Conservation (phyloP, 2,329 filamentous ascomycete species). For the Colletotrichum abscissum region DNA sequence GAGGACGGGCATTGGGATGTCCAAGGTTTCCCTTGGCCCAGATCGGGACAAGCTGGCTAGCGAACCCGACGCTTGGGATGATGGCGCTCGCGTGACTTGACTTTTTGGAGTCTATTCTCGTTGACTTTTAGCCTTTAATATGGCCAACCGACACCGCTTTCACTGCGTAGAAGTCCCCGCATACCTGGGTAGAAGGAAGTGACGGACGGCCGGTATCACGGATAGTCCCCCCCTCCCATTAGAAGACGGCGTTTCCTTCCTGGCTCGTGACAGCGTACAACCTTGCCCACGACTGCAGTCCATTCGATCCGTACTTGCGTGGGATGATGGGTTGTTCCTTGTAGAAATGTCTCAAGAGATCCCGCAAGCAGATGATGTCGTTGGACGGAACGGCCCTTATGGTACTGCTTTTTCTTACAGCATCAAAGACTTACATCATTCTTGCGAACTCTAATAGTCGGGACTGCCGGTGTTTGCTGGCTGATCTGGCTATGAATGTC, state of each 20-base stretch:
- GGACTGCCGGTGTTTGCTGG: background rate
- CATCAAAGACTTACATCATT: background rate
- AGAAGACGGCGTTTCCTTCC: background rate
- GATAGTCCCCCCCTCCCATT: background rate
- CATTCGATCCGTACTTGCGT: background rate
- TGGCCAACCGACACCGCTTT: background rate
- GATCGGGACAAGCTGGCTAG: background rate
- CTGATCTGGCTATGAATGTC: background rate
- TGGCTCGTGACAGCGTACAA: background rate
- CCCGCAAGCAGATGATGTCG: background rate
- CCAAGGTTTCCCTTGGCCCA: conserved; percentile 1
- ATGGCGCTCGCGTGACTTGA: background rate
- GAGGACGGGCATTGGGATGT: background rate
- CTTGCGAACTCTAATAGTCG: background rate
- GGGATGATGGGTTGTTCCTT: background rate
- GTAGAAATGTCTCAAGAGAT: background rate
- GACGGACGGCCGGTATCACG: background rate
- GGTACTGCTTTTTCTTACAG: background rate
- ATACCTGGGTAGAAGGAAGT: background rate
- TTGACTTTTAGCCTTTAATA: background rate
- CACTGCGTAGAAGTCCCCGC: background rate
- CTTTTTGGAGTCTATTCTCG: background rate
- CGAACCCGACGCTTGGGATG: background rate
- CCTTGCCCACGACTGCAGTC: background rate
- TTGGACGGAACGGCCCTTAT: background rate